Percentiles rank a stretch among this genome's conserved stretches.
These are phyloP conservation scores for Rutstroemia sp. DNA, from an alignment of 2,329 filamentous ascomycete species.

Conservation along the genomic window DNA sequence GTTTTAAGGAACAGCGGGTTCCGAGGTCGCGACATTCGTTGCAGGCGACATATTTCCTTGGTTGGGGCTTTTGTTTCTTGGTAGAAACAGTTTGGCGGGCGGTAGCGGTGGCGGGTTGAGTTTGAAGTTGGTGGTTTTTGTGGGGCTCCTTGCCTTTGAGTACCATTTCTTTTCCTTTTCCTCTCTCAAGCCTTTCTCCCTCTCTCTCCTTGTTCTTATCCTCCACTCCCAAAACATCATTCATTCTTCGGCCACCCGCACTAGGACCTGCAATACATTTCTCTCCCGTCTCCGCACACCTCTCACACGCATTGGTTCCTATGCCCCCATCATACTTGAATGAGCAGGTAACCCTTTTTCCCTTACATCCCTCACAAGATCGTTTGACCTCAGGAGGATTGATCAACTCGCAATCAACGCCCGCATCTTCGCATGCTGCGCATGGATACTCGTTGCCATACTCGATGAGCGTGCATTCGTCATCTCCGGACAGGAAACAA, in stretches of 20 bases:
- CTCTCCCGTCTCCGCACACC: conserved; percentile 13
- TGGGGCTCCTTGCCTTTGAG: too few species aligned
- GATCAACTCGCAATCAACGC: conserved; percentile 17
- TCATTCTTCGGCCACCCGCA: neutral
- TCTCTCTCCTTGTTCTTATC: neutral
- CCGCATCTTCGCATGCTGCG: conserved; percentile 19
- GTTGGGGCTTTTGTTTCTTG: neutral
- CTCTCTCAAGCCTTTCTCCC: neutral
- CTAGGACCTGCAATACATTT: conserved; percentile 17
- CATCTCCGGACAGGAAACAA: conserved; percentile 20
- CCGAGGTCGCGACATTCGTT: conserved; percentile 14
- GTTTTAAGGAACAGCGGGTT: conserved; percentile 13
- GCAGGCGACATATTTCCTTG: conserved; percentile 13
- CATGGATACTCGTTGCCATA: conserved; percentile 20
- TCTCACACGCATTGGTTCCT: conserved; percentile 15
- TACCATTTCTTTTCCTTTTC: neutral
- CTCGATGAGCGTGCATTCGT: conserved; percentile 22
- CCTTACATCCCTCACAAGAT: conserved; percentile 20
- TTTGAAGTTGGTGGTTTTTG: too few species aligned
- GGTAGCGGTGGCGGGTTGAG: neutral
- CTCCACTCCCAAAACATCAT: neutral
- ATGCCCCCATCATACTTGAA: conserved; percentile 17
- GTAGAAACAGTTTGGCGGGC: neutral
- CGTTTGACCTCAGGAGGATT: conserved; percentile 16
- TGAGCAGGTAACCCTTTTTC: conserved; percentile 14